Evolutionary conservation across 805 yeast species (phyloP).

Genomic region (Grigorovia humatica): DNA sequence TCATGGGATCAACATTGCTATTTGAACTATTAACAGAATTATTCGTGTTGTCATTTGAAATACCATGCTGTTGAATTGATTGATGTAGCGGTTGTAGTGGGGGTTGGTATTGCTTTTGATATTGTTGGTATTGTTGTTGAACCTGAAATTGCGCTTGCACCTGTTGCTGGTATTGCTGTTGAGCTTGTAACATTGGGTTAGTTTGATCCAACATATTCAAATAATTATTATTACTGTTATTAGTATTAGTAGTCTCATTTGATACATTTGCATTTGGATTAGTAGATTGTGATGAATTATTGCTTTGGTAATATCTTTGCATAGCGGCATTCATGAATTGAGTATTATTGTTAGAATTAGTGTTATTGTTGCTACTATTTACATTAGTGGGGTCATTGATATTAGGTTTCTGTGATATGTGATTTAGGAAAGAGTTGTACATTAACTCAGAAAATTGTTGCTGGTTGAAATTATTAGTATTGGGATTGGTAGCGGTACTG

Average conservation of each 20-base stretch:
- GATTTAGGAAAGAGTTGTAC: slow-evolving; percentile 27
- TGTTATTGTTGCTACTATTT: background rate
- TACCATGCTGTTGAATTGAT: background rate
- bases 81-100: background rate
- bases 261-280: slow-evolving; percentile 10
- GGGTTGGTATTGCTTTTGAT: slow-evolving; percentile 6
- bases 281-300: slow-evolving; percentile 6
- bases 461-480: slow-evolving; percentile 8
- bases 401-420: slow-evolving; percentile 24
- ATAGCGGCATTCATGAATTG: slow-evolving; percentile 14
- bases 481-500: background rate
- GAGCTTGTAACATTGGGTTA: background rate
- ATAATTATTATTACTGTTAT: background rate
- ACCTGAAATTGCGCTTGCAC: slow-evolving; percentile 4
- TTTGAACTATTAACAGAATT: background rate
- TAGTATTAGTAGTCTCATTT: background rate
- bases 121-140: slow-evolving; percentile 14
- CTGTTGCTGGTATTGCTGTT: slow-evolving; percentile 7
- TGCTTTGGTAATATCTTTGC: slow-evolving; percentile 22
- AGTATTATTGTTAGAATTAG: background rate
- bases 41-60: background rate
- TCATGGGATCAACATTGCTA: background rate
- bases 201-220: background rate
- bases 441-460: slow-evolving; percentile 25
- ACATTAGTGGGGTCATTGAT: background rate